These are phyloP conservation scores for Corynespora cassiicola DNA, from an alignment of 2,329 filamentous ascomycete genomes.

Conservation along the genomic window DNA sequence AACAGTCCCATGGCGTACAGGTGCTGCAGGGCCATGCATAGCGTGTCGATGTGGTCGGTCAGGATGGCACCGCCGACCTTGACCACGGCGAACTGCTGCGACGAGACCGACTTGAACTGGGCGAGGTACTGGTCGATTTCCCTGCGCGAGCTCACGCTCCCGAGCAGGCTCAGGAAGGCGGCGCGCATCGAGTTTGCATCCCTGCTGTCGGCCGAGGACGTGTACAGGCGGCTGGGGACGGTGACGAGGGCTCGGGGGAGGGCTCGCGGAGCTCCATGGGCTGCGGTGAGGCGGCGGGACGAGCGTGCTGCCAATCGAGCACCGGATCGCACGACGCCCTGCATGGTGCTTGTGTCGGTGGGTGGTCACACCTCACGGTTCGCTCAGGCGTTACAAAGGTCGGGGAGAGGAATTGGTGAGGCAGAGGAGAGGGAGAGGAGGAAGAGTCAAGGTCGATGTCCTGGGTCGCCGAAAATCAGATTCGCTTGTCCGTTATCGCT, in stretches of 20 bases:
- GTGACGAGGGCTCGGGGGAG: constrained; percentile 41
- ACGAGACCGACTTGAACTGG: constrained; percentile 95
- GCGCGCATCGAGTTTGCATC: constrained; percentile 53
- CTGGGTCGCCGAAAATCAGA: constrained; percentile 30
- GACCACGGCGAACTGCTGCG: constrained; percentile 96
- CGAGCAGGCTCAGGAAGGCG: constrained; percentile 87
- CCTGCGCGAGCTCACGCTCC: constrained; percentile 93
- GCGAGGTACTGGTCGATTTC: constrained; percentile 98
- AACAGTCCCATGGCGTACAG: constrained; percentile 94
- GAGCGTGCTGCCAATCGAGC: constrained; percentile 44
- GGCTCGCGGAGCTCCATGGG: constrained; percentile 28
- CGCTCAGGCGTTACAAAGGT: constrained; percentile 20
- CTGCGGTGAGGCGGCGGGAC: constrained; percentile 39
- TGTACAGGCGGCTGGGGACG: constrained; percentile 38
- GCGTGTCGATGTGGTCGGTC: constrained; percentile 89
- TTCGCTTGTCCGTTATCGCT: constrained; percentile 42
- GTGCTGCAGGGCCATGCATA: constrained; percentile 88
- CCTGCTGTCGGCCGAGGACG: constrained; percentile 39
- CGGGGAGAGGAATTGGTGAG: constrained; percentile 26
- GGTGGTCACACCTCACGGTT: constrained; percentile 25
- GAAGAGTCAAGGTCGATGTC: constrained; percentile 14
- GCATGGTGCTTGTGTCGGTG: constrained; percentile 41
- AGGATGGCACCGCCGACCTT: constrained; percentile 97
- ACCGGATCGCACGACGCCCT: constrained; percentile 46
- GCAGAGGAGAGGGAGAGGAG: constrained; percentile 17